Base-by-base conservation (phyloP, 2,329 filamentous ascomycete species). In the Monosporascus sp. region DNA sequence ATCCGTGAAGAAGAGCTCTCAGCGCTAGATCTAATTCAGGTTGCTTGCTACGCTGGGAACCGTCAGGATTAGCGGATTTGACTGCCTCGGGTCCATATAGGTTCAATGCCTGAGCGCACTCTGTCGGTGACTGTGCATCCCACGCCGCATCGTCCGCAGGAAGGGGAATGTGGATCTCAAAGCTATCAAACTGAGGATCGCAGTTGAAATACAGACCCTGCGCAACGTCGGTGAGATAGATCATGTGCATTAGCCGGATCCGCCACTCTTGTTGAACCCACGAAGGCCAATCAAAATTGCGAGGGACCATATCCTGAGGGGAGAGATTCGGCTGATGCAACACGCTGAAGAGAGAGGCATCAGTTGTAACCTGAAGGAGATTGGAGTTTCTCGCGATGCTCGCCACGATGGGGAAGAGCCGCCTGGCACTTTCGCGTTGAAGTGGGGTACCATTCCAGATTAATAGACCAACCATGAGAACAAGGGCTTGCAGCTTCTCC, bases 261-360 rank as follows among this genome's bases (percentile, higher is more conserved):
- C 85, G 80, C 64, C 81, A 83, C 70, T 91, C 88, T 61, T 90
- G 86, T 55, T 86, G 82, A 36, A 88, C 73, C 87, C 87, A 90
- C 5, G 72, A 67, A 20, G 66, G 65, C 87, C 87, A 90, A 55
- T 84, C 77, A 70, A 87, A 89, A 38, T 74, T 72, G 24, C 75
- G 71, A 7, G 76, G 65, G 52, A 77, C 73, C 50, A 79, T 70
- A 49, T 67, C 73, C 36, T 76, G 70, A 5, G 74, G 65, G 5
- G 73, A 62, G 62, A 82, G 72, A 52, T 74, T 69, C 11, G 77
- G 73, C 56, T 84, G 81, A 61, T 89, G 86, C 24, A 88, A 73
- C 47, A 77, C 71, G 62, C 84, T 88, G 67, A 76, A 79, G 6
- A 75, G 70, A 38, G 72, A 70, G 27, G 77, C 69, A 48, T 74